Evolutionary conservation across 768 basidiomycete genomes (phyloP), one percentile per base, ranked within the genome.

Genomic region (Panaeolus papilionaceus): DNA sequence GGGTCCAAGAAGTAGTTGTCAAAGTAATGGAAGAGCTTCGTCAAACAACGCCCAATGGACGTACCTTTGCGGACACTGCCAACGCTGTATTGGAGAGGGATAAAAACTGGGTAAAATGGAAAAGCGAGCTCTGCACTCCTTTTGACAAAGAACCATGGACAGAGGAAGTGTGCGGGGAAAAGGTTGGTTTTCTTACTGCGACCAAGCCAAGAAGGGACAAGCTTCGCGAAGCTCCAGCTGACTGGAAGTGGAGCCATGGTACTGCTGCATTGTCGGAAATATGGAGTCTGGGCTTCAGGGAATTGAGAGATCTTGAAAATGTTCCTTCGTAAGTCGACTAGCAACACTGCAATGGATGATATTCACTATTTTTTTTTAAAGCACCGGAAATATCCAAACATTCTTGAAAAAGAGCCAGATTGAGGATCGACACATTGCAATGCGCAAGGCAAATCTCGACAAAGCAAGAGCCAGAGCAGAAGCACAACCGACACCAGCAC

Each of bases 101-200:
- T 79, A 90, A 88, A 75, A 95, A 94, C 73, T 96, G 95, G 95
- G 88, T 94, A 3, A 88, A 86, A 69, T 96, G 94, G 94, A 96
- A 96, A 80, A 92, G 92, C 70, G 89, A 92, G 47, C 77, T 91
- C 2, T 96, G 94, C 74, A 80, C 87, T 16, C 86, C 91, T 3
- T 95, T 96, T 73, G 92, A 94, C 74, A 89, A 89, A 71, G 88
- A 89, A 44, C 83, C 91, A 5, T 88, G 90, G 86, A 79, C 78
- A 11, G 76, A 78, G 49, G 83, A 85, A 62, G 69, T 88, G 38
- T 80, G 84, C 63, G 86, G 81, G 3, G 76, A 78, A 71, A 84
- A 82, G 64, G 81, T 87, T 26, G 87, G 86, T 14, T 74, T 93
- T 42, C 85, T 91, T 71, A 88, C 89, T 71, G 87, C 87, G 23